These are phyloP conservation scores for Myxozyma nipponensis DNA, from an alignment of 805 yeast genomes.

Conservation along the genomic window DNA sequence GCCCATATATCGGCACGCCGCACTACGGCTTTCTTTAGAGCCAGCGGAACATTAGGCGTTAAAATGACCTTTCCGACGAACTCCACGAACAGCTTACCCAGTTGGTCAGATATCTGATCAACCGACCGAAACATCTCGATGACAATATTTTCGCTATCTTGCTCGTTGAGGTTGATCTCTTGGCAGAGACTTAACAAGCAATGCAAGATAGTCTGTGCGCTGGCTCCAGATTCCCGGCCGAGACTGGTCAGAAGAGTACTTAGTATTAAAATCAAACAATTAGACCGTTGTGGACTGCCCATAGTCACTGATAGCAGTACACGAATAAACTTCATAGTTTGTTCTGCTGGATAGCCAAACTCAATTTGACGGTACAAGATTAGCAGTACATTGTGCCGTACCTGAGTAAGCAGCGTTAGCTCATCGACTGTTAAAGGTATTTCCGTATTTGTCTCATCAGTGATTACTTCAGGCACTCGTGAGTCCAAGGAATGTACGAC, in stretches of 20 bases:
- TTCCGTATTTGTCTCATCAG: neutral
- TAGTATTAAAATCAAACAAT: constrained; percentile 7
- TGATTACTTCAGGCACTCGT: constrained; percentile 4
- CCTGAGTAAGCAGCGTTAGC: constrained; percentile 5
- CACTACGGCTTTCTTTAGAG: constrained; percentile 3
- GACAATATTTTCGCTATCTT: constrained; percentile 8
- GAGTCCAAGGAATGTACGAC: neutral
- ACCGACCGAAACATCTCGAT: constrained; percentile 1
- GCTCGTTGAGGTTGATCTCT: neutral
- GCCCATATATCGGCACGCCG: constrained; percentile 10
- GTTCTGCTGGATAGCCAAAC: constrained; percentile 2
- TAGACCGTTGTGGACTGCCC: neutral
- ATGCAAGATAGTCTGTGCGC: neutral
- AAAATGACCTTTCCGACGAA: constrained; percentile 3
- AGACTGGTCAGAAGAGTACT: constrained; percentile 7
- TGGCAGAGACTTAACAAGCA: neutral
- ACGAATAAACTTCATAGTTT: neutral
- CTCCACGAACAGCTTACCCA: constrained; percentile 8
- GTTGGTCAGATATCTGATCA: neutral
- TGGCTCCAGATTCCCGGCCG: neutral
- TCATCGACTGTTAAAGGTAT: constrained; percentile 6
- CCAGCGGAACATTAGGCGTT: constrained; percentile 2
- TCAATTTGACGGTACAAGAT: constrained; percentile 6
- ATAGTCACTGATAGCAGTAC: neutral
- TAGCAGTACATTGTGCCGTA: neutral